phyloP scores from a whole-genome alignment of 208 protist genomes.

The Acanthamoeba sp. region DNA sequence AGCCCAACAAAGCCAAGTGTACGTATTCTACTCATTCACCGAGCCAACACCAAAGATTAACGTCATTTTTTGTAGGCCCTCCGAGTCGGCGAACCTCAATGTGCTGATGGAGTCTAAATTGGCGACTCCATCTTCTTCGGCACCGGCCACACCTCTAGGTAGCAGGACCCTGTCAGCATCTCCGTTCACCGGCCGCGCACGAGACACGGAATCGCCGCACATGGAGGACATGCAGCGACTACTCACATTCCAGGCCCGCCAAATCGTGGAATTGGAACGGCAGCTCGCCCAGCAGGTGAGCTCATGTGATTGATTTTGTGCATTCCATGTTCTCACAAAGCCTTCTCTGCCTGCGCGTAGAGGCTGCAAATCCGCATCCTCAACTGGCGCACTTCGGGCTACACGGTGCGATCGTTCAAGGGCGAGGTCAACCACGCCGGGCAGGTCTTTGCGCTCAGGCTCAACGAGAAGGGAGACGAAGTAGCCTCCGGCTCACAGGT shows the following conservation, averaged over 20 bases:
- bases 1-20: not conserved
- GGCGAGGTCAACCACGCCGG: constrained; percentile 58
- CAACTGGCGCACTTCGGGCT: constrained; percentile 61
- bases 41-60: too few relatives aligned
- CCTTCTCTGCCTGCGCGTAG: not conserved
- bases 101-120: too few relatives aligned
- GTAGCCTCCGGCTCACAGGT: constrained; percentile 52
- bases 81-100: not conserved
- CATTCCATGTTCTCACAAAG: not conserved
- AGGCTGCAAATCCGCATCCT: constrained; percentile 60
- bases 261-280: constrained; percentile 64
- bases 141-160: not conserved
- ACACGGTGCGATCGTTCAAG: constrained; percentile 61
- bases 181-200: not conserved
- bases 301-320: not conserved
- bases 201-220: not conserved
- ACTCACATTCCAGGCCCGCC: constrained; percentile 55
- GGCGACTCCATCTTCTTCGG: not conserved
- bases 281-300: constrained; percentile 70
- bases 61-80: not conserved
- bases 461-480: constrained; percentile 61
- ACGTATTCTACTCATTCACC: too few relatives aligned
- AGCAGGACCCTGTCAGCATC: not conserved
- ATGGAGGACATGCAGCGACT: constrained; percentile 62
- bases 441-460: constrained; percentile 35